Evolutionary conservation across 495 filamentous ascomycete species (phyloP), one percentile per base, ranked within the genome.

Genomic region (Penicillium paradoxum): DNA sequence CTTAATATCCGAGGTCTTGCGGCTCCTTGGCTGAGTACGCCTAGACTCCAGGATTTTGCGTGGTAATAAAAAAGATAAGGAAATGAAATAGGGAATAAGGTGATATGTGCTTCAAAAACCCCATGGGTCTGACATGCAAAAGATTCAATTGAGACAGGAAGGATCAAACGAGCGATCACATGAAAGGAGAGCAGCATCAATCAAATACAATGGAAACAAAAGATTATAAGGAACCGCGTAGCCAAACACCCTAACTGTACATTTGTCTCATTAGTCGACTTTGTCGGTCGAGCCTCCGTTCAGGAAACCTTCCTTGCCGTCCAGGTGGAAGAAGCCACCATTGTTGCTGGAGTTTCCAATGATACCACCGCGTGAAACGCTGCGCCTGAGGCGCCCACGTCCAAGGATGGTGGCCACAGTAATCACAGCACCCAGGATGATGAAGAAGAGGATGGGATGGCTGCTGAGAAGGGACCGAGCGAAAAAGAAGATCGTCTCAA

Each of bases 401-500:
- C 66, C 70, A 13, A 73, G 50, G 24, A 68, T 51, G 8, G 66
- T 59, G 10, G 59, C 69, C 32, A 64, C 65, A 27, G 62, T 50
- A 29, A 69, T 53, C 8, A 68, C 72, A 8, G 79, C 78, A 24
- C 86, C 70, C 45, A 88, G 62, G 39, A 86, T 66, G 30, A 79
- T 81, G 50, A 87, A 63, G 45, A 83, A 82, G 50, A 90, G 74
- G 63, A 82, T 88, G 1, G 88, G 90, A 63, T 95, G 91, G 36
- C 79, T 79, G 37, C 74, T 68, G 58, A 85, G 81, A 57, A 83
- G 84, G 41, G 80, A 73, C 40, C 83, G 76, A 22, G 90, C 79
- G 54, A 83, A 82, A 70, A 92, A 93, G 70, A 92, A 87, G 40
- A 92, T 70, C 49, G 85, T 83, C 68, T 89, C 85, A 49, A 96